Base-by-base conservation (phyloP, 352 stramenopile genomes). In the Phytophthora megakarya region DNA sequence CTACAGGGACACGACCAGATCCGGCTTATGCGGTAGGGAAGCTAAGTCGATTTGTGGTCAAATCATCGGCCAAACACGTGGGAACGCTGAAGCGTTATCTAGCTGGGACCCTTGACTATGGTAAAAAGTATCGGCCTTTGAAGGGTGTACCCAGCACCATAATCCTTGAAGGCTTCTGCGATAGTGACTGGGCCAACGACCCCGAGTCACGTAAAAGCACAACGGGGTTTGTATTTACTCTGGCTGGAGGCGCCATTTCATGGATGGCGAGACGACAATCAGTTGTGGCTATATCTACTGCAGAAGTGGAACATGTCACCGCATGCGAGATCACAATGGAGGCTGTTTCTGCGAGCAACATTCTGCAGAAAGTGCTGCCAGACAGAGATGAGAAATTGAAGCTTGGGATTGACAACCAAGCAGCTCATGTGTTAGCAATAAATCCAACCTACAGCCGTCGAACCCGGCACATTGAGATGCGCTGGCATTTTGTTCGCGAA, bases 181-280 rank as follows among this genome's bases (percentile, higher is more conserved):
- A 55, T 19, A 61, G 48, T 47, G 58, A 67, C 40, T 65, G 46
- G 47, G 57, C 30, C 16, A 55, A 50, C 15, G 46, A 54, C 38
- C 35, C 44, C 5, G 55, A 64, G 4, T n/a, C 25, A n/a, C 33
- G 45, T 0, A 47, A 58, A 32, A 59, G 47, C 30, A 59, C 40
- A 5, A 66, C 37, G 1, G 39, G 48, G 1, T 66, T 48, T 10
- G 49, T 53, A 3, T 54, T 59, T 12, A 43, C 39, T 0, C 6
- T 66, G 1, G 57, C 57, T 18, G 47, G 57, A 30, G 57, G 57
- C 13, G 25, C 45, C 5, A 40, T 56, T 3, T 13, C 54, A 0
- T 63, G 54, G 44, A 55, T 55, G 44, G 49, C 44, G 9, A 19
- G 54, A 22, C 22, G 35, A 8, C 37, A 64, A 7, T 25, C 23